These are phyloP conservation scores for Nakazawaea sp. DNA, from an alignment of 805 yeast genomes.

Conservation along the genomic window DNA sequence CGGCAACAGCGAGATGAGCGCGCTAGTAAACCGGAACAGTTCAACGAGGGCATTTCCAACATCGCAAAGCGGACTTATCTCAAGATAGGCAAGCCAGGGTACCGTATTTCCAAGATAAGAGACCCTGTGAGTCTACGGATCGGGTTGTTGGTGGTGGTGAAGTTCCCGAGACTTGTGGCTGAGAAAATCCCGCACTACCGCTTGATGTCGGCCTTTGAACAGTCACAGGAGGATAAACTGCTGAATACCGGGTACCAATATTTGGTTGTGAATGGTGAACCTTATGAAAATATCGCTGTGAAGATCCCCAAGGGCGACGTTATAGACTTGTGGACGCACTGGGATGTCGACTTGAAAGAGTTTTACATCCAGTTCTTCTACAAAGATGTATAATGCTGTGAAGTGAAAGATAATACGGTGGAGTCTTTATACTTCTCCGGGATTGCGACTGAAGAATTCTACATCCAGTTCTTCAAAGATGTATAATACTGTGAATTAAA, in stretches of 20 bases:
- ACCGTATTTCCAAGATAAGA: constrained; percentile 59
- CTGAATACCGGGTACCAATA: constrained; percentile 49
- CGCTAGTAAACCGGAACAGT: constrained; percentile 11
- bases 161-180: constrained; percentile 40
- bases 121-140: constrained; percentile 48
- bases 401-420: no score
- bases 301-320: constrained; percentile 61
- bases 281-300: constrained; percentile 76
- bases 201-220: constrained; percentile 74
- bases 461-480: no score
- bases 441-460: no score
- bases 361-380: constrained; percentile 70
- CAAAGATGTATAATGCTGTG: constrained; percentile 14
- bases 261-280: constrained; percentile 79
- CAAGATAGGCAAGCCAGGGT: constrained; percentile 71
- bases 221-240: constrained; percentile 38
- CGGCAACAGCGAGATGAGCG: constrained; percentile 38
- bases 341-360: constrained; percentile 64
- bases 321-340: constrained; percentile 59
- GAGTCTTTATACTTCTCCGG: no score
- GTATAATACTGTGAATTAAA: no score
- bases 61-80: constrained; percentile 40
- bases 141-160: constrained; percentile 63
- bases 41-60: constrained; percentile 23
- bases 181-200: constrained; percentile 51